Base-by-base conservation (phyloP, 1,284 basidiomycete species). In the Phellopilus nigrolimitatus region DNA sequence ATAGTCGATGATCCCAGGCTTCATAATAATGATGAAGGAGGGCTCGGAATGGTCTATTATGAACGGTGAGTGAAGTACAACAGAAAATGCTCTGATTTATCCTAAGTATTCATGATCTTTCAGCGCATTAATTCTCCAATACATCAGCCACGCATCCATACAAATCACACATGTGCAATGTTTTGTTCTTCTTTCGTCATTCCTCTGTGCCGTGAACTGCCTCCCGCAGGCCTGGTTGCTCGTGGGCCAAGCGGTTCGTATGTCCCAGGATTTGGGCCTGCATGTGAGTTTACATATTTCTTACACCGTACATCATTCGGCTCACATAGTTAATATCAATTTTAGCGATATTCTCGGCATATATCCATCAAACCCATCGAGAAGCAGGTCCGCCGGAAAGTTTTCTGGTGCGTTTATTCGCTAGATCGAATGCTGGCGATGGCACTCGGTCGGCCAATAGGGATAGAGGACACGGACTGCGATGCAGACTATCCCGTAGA, bases 321-420 rank as follows among this genome's bases (percentile, higher is more conserved):
- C 53, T 52, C 53, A 47, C 57, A 55, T 44, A 49, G 53, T 43
- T 54, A 51, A 61, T 58, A 49, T 47, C 55, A 51, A 34, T 55
- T 53, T 47, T 60, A 92, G 90, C 86, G 91, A 56, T 89, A 88
- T 2, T 85, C 89, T 6, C 79, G 84, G 47, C 79, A 88, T 39
- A 75, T 92, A 51, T 66, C 74, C 12, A 72, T 91, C 37, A 70
- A 79, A 22, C 73, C 84, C 34, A 78, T 88, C 38, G 88, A 93
- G 65, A 92, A 91, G 68, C 90, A 94, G 68, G 89, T 89, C 0
- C 81, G 90, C 28, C 74, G 85, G 47, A 89, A 92, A 67, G 84
- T 91, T 42, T 94, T 91, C 89, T 93, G 91, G 89, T 84, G 87
- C 31, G 85, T 92, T 22, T 94, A 94, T 62, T 83, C 83, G 13